Percentiles rank a stretch among this genome's conserved stretches.
Evolutionary conservation across 225 moss, liverwort and hornwort genomes (phyloP).

Genomic region (Polytrichum formosum): DNA sequence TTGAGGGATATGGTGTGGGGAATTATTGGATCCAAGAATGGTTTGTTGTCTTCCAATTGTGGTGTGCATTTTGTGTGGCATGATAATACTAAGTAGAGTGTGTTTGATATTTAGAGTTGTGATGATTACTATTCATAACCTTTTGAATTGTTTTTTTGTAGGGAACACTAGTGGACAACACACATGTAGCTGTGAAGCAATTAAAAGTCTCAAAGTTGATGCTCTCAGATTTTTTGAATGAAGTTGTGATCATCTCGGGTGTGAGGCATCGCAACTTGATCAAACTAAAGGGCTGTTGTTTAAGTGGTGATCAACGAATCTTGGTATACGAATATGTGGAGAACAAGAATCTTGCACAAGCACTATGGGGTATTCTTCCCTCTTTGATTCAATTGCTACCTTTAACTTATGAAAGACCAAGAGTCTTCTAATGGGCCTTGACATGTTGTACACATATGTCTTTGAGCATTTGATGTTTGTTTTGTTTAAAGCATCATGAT

Average conservation of each 20-base stretch:
- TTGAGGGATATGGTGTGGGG: not conserved
- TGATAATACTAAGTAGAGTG: not conserved
- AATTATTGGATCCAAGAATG: too few species aligned
- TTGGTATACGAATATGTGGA: conserved; percentile 15
- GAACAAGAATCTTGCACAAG: conserved; percentile 57
- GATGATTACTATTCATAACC: not conserved
- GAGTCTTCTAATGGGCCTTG: too few species aligned
- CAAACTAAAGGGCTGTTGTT: conserved; percentile 27
- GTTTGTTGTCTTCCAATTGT: too few species aligned
- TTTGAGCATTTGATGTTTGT: too few species aligned
- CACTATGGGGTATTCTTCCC: conserved; percentile 54
- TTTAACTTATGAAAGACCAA: not conserved
- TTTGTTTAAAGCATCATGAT: too few species aligned
- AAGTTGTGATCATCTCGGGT: conserved; percentile 37
- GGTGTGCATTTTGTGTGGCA: too few species aligned
- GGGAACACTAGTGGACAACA: conserved; percentile 43
- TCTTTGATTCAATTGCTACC: not conserved
- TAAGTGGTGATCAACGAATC: conserved; percentile 45
- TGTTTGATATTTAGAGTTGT: too few species aligned
- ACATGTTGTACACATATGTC: too few species aligned
- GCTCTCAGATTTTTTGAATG: conserved; percentile 54
- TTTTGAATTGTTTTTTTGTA: conserved; percentile 11
- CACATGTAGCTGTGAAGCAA: conserved; percentile 54
- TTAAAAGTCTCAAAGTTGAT: conserved; percentile 39
- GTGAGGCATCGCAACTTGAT: conserved; percentile 18